Evolutionary conservation across 2,329 filamentous ascomycete species (phyloP).

Genomic region (Venturia nashicola): DNA sequence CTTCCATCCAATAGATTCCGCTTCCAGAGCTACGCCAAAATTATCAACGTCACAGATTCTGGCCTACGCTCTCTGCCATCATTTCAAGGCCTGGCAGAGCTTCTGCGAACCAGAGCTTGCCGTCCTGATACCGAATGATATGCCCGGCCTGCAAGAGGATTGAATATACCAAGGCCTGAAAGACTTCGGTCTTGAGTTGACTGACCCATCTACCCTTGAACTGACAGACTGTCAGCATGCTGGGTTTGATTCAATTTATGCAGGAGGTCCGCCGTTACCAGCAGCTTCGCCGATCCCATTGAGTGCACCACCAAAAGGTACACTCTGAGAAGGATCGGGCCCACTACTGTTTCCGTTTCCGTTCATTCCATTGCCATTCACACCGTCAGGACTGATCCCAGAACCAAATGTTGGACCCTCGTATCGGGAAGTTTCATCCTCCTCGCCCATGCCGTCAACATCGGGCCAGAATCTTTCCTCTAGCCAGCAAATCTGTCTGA

Average conservation of each 20-base stretch:
- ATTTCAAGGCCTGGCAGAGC: neutral
- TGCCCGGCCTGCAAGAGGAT: neutral
- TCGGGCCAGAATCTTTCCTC: slow-evolving; percentile 38
- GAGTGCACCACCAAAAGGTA: slow-evolving; percentile 6
- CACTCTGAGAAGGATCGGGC: neutral
- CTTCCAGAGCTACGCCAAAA: neutral
- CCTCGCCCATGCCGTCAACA: slow-evolving; percentile 37
- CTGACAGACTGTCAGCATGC: neutral
- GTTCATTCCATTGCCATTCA: slow-evolving; percentile 2
- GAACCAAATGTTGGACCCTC: slow-evolving; percentile 1
- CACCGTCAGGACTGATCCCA: neutral
- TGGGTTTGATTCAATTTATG: neutral
- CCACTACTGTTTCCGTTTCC: neutral
- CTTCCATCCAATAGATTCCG: neutral
- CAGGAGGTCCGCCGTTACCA: neutral
- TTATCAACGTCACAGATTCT: neutral
- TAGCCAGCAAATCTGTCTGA: slow-evolving; percentile 35
- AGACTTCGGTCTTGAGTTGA: neutral
- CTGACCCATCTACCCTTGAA: neutral
- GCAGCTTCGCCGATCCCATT: slow-evolving; percentile 7
- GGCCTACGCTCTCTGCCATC: neutral
- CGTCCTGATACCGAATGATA: neutral
- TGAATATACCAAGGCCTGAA: neutral
- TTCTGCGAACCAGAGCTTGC: neutral
- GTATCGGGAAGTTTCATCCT: slow-evolving; percentile 20